Conservation (phyloP, 495 filamentous ascomycete genomes). For the Podospora didyma region DNA sequence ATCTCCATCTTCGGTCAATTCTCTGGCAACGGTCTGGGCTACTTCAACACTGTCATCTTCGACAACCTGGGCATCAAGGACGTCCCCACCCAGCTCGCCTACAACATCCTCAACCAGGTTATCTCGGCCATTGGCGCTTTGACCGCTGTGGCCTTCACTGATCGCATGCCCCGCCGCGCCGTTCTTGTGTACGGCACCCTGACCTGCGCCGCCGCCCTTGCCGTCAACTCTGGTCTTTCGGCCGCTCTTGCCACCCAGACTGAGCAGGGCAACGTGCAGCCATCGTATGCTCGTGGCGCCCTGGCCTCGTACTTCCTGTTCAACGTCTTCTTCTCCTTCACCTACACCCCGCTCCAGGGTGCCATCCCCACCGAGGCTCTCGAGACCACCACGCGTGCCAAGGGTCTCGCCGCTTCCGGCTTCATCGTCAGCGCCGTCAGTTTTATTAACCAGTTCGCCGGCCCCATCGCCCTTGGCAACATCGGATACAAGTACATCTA, state of each 20-base stretch:
- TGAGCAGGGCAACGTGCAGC: constrained; percentile 6
- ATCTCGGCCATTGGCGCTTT: constrained; percentile 44
- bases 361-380: constrained; percentile 56
- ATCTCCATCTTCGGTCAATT: constrained; percentile 53
- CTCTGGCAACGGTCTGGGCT: constrained; percentile 45
- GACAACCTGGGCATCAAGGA: constrained; percentile 25
- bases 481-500: constrained; percentile 49
- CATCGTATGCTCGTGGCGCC: constrained; percentile 36
- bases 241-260: constrained; percentile 37
- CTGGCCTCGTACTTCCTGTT: constrained; percentile 53
- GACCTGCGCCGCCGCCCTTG: constrained; percentile 46
- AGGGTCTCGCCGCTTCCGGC: constrained; percentile 45
- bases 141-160: constrained; percentile 37
- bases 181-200: constrained; percentile 41
- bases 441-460: constrained; percentile 50
- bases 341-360: constrained; percentile 56
- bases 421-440: constrained; percentile 42
- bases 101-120: constrained; percentile 43
- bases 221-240: constrained; percentile 44
- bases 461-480: constrained; percentile 44
- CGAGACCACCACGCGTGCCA: constrained; percentile 48
- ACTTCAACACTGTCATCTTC: constrained; percentile 38
- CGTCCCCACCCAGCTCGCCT: constrained; percentile 37
- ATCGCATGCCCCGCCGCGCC: constrained; percentile 42
- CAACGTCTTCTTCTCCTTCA: constrained; percentile 57